These are phyloP conservation scores for Pythium myriotylum DNA, from an alignment of 352 stramenopile species.

Conservation along the genomic window DNA sequence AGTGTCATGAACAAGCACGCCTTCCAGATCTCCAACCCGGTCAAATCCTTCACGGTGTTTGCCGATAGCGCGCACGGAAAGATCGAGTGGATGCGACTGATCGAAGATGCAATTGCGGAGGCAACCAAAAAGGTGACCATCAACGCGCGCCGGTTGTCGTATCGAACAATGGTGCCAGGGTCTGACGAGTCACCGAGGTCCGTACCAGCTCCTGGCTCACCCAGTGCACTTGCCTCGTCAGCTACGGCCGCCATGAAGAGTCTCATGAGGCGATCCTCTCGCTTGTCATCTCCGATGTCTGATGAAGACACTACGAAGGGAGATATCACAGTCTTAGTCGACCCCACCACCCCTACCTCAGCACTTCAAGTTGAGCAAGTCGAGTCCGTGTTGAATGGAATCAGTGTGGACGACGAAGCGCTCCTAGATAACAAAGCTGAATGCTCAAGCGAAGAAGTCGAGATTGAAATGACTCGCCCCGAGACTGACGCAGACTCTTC, in stretches of 20 bases:
- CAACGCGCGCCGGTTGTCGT: slow-evolving; percentile 68
- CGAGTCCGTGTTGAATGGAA: neutral
- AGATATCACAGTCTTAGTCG: neutral
- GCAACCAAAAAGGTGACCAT: slow-evolving; percentile 77
- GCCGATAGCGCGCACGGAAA: slow-evolving; percentile 68
- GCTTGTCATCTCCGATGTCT: slow-evolving; percentile 39
- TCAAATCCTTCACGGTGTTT: slow-evolving; percentile 86
- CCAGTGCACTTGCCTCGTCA: slow-evolving; percentile 21
- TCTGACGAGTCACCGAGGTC: slow-evolving; percentile 1
- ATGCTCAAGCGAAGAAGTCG: neutral
- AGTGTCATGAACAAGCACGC: slow-evolving; percentile 71
- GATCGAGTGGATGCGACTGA: slow-evolving; percentile 80
- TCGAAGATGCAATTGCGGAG: slow-evolving; percentile 75
- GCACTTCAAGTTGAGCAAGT: neutral
- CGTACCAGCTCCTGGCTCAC: neutral
- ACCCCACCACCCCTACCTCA: slow-evolving; percentile 8
- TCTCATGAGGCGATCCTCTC: slow-evolving; percentile 57
- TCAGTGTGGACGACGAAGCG: neutral
- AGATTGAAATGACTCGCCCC: neutral
- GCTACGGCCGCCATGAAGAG: slow-evolving; percentile 47
- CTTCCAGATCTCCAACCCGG: slow-evolving; percentile 85
- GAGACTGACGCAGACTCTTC: slow-evolving; percentile 20
- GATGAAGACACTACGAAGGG: slow-evolving; percentile 15
- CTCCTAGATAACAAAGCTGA: neutral
- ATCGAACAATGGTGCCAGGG: slow-evolving; percentile 13